Evolutionary conservation across 106 monocot genomes (phyloP).

Genomic region (Apostasia ramifera): DNA sequence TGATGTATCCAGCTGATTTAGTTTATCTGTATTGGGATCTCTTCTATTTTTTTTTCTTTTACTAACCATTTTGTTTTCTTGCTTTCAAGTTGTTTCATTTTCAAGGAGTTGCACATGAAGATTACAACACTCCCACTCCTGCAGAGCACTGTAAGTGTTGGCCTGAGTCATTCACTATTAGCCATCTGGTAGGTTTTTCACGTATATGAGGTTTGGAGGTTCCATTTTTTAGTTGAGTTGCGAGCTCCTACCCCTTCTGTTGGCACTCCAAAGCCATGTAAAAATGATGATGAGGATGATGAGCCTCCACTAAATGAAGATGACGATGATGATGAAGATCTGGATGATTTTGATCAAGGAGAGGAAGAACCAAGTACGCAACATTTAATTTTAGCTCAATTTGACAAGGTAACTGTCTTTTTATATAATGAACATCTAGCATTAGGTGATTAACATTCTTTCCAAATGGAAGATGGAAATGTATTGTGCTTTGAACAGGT

Average conservation of each 20-base stretch:
- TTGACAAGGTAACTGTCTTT: conserved; percentile 65
- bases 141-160: conserved; percentile 42
- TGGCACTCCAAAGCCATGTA: conserved; percentile 67
- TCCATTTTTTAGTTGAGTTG: conserved; percentile 31
- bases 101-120: conserved; percentile 60
- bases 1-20: conserved; percentile 33
- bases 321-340: conserved; percentile 80
- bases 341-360: conserved; percentile 75
- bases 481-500: conserved; percentile 37
- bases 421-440: not conserved
- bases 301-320: conserved; percentile 97
- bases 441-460: not conserved
- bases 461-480: not conserved
- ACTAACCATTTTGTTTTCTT: conserved; percentile 10
- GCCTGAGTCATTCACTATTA: not conserved
- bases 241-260: conserved; percentile 51
- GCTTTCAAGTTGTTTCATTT: conserved; percentile 41
- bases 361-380: conserved; percentile 78
- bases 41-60: conserved; percentile 4
- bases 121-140: conserved; percentile 59
- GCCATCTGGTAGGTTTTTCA: not conserved
- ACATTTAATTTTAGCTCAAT: conserved; percentile 90
- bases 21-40: not conserved
- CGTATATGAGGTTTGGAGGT: not conserved
- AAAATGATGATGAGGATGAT: conserved; percentile 68